Conservation (phyloP, 306 rosid species). For the Cercis canadensis region DNA sequence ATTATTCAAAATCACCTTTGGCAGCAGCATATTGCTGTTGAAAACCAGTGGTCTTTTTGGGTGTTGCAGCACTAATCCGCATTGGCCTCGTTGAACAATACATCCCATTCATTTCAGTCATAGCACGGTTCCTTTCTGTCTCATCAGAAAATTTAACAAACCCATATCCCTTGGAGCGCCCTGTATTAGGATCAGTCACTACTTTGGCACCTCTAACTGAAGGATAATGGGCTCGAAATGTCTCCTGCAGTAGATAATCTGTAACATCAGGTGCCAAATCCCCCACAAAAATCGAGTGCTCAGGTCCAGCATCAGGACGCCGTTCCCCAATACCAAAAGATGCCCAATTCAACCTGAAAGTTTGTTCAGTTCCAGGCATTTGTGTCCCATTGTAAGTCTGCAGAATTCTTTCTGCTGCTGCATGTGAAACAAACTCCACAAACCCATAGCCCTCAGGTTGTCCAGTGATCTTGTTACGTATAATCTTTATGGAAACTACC, state of each 20-base stretch:
- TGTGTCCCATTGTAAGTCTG: slow-evolving; percentile 77
- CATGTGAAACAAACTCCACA: slow-evolving; percentile 85
- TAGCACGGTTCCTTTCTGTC: slow-evolving; percentile 83
- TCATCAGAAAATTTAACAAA: slow-evolving; percentile 92
- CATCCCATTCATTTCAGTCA: slow-evolving; percentile 89
- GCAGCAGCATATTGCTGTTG: slow-evolving; percentile 57
- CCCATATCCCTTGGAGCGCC: slow-evolving; percentile 89
- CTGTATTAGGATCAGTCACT: slow-evolving; percentile 84
- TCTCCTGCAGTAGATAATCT: slow-evolving; percentile 82
- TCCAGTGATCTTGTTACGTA: slow-evolving; percentile 82
- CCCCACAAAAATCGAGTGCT: slow-evolving; percentile 90
- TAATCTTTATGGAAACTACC: slow-evolving; percentile 86
- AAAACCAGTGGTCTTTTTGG: slow-evolving; percentile 70
- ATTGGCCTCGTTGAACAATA: slow-evolving; percentile 91
- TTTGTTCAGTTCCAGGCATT: slow-evolving; percentile 92
- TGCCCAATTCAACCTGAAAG: slow-evolving; percentile 89
- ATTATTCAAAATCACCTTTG: slow-evolving; percentile 11
- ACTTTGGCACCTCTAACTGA: slow-evolving; percentile 95
- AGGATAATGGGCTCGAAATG: slow-evolving; percentile 71
- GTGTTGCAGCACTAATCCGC: slow-evolving; percentile 94
- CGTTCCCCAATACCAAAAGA: slow-evolving; percentile 91
- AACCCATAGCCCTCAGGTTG: slow-evolving; percentile 94
- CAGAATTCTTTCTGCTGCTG: slow-evolving; percentile 80
- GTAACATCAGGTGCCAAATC: slow-evolving; percentile 95
- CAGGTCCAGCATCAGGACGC: slow-evolving; percentile 82